Conservation (phyloP, 2,329 filamentous ascomycete species). For the Ilyonectria sp. region DNA sequence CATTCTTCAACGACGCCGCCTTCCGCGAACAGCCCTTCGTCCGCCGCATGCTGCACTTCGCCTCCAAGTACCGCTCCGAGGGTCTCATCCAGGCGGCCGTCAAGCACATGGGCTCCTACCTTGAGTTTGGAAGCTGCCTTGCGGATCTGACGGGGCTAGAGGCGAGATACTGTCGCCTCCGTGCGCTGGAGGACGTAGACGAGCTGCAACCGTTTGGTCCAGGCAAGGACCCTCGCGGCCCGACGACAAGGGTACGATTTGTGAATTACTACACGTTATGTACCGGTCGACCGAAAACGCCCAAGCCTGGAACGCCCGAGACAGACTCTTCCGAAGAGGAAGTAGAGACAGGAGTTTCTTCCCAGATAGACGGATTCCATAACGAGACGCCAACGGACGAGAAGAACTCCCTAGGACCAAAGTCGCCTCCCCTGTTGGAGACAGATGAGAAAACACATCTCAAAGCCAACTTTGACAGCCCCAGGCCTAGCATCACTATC, state of each 20-base stretch:
- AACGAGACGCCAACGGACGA: constrained; percentile 3
- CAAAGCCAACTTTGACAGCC: constrained; percentile 21
- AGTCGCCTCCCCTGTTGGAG: constrained; percentile 22
- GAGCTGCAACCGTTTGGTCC: constrained; percentile 58
- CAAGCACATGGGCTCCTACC: constrained; percentile 82
- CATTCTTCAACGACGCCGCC: constrained; percentile 81
- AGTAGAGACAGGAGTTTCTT: background rate
- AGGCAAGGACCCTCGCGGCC: constrained; percentile 32
- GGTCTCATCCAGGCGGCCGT: constrained; percentile 79
- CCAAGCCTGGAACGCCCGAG: constrained; percentile 34
- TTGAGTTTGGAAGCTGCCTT: constrained; percentile 87
- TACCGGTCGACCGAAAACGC: constrained; percentile 75
- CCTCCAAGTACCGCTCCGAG: constrained; percentile 83
- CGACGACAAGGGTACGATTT: constrained; percentile 77
- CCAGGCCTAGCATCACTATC: constrained; percentile 37
- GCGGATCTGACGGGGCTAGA: constrained; percentile 82
- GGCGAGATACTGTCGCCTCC: constrained; percentile 77
- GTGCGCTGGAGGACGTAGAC: constrained; percentile 80
- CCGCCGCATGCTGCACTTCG: constrained; percentile 79
- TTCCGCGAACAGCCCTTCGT: constrained; percentile 79
- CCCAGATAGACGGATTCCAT: constrained; percentile 5
- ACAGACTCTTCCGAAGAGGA: constrained; percentile 23
- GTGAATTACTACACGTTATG: constrained; percentile 94
- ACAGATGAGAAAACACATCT: constrained; percentile 19
- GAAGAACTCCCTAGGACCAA: constrained; percentile 9